Percentiles rank a stretch among this genome's conserved stretches.
Conservation (phyloP, 2,329 filamentous ascomycete genomes). For the Verticillium tricorpus region DNA sequence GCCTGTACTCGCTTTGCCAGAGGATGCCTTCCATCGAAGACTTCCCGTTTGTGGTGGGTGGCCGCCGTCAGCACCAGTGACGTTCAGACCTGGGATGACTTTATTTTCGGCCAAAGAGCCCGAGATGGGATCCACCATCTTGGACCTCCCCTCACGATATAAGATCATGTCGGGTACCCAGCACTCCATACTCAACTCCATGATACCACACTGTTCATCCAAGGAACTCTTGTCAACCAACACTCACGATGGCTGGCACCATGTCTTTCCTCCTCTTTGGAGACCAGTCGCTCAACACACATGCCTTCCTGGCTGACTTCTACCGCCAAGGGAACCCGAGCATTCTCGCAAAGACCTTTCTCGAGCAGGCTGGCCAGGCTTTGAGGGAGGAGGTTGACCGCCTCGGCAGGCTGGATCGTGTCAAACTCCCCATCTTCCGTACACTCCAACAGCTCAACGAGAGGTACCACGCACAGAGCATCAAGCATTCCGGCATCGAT, state of each 20-base stretch:
- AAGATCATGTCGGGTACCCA: background rate
- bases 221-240: slow-evolving; percentile 18
- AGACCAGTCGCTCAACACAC: slow-evolving; percentile 67
- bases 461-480: slow-evolving; percentile 51
- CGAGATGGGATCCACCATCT: background rate
- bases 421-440: slow-evolving; percentile 56
- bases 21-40: background rate
- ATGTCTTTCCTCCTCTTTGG: slow-evolving; percentile 61
- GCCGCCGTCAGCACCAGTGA: background rate
- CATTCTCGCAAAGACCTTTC: slow-evolving; percentile 55
- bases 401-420: slow-evolving; percentile 52
- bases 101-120: background rate
- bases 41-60: background rate
- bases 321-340: slow-evolving; percentile 40
- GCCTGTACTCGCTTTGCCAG: background rate
- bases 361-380: slow-evolving; percentile 52
- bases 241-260: slow-evolving; percentile 37
- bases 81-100: background rate
- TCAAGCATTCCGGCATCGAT: slow-evolving; percentile 59
- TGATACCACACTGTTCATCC: background rate
- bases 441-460: slow-evolving; percentile 62
- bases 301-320: slow-evolving; percentile 55
- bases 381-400: slow-evolving; percentile 56
- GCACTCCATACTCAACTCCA: background rate
- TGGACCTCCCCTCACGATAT: background rate